Base-by-base conservation (phyloP, 345 rosid species). In the Excoecaria agallocha region DNA sequence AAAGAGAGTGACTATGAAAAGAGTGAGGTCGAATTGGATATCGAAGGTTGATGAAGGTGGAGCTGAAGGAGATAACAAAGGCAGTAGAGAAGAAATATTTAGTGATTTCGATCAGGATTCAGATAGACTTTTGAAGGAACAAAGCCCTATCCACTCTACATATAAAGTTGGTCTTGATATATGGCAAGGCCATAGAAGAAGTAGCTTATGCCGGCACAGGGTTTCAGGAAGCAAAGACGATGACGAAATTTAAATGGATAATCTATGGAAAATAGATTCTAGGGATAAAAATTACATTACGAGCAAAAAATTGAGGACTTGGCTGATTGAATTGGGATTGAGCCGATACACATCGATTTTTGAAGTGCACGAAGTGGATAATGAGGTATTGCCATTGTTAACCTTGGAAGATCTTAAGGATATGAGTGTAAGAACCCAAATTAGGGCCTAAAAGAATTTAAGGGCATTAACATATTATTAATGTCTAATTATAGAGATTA, bases 11-110 rank as follows among this genome's bases (percentile, higher is more conserved):
- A 58, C 79, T 2, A 52, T 56, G 12, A 80, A 80, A 76, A 62
- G 83, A 73, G 80, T 76, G 38, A 72, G 83, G 39, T 80, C 88
- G n/a, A 83, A 76, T 76, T 80, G 83, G 83, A 69, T 72, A 24
- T 43, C 80, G 13, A 79, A 71, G 55, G 45, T 72, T 35, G 77
- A 72, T 3, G 83, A 54, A 59, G 79, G 52, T 49, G 76, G 41
- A 46, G 64, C 12, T 43, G 74, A 63, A 25, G 69, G 75, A 35
- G 71, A 72, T 66, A 61, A 68, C 20, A 71, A 71, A 71, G 75
- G 65, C 15, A 69, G 54, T 5, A 72, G 49, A 58, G 82, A 58
- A 6, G 82, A 75, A 60, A 71, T 55, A 22, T 66, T 76, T 67
- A 52, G 79, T 70, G 83, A 80, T 51, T 74, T 74, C 57, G 82